Evolutionary conservation across 371 early-diverging fungal genomes (phyloP).

Genomic region (Mucor sp.): DNA sequence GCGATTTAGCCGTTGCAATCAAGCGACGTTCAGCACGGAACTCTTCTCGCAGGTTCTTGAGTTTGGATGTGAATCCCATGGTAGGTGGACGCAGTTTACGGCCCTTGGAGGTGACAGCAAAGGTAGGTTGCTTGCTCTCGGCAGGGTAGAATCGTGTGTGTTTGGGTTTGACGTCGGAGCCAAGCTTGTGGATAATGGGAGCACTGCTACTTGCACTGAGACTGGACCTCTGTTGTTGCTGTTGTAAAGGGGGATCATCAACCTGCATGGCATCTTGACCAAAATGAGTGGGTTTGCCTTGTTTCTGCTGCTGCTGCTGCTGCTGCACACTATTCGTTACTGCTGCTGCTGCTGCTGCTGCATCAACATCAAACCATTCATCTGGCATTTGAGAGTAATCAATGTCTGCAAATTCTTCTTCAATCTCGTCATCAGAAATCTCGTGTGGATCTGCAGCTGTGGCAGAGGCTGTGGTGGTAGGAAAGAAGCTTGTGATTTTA

Average conservation of each 20-base stretch:
- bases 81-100: conserved; percentile 40
- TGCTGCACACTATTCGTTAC: too few relatives aligned
- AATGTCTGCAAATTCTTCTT: conserved; percentile 28
- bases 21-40: conserved; percentile 36
- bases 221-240: background rate
- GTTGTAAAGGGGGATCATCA: background rate
- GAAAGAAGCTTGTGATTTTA: conserved; percentile 14
- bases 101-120: conserved; percentile 47
- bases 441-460: conserved; percentile 11
- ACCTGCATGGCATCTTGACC: conserved; percentile 12
- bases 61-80: conserved; percentile 44
- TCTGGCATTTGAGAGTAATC: conserved; percentile 43
- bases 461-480: conserved; percentile 4
- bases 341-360: too few relatives aligned
- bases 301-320: background rate
- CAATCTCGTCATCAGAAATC: conserved; percentile 29
- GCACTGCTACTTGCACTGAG: background rate
- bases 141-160: conserved; percentile 22
- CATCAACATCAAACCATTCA: conserved; percentile 36
- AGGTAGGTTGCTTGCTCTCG: conserved; percentile 19
- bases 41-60: conserved; percentile 37
- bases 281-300: background rate
- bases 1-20: conserved; percentile 38
- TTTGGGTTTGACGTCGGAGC: background rate
- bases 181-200: background rate